These are phyloP conservation scores for Fonsecaea erecta DNA, from an alignment of 2,329 filamentous ascomycete species.

Conservation along the genomic window DNA sequence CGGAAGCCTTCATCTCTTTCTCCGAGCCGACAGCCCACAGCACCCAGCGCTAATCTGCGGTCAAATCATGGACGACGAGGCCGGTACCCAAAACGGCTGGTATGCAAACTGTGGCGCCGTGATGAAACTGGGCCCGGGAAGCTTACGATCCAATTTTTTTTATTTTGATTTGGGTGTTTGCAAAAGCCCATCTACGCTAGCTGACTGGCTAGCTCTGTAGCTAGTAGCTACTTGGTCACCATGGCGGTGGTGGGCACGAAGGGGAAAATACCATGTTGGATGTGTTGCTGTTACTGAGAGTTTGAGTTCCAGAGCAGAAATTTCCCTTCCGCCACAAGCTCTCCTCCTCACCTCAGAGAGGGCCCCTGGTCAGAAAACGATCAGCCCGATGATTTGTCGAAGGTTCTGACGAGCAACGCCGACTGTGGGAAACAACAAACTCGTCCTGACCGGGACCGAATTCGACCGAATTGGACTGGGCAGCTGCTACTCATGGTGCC, in stretches of 20 bases:
- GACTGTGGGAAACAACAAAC: neutral
- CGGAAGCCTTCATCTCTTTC: neutral
- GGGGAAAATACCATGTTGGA: neutral
- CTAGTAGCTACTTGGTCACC: too few relatives aligned
- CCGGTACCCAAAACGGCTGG: conserved; percentile 11
- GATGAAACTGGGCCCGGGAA: conserved; percentile 1
- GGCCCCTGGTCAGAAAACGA: neutral
- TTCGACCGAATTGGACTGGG: neutral
- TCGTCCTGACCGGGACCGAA: neutral
- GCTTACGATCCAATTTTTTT: neutral
- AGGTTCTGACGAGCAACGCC: neutral
- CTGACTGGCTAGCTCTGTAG: too few relatives aligned
- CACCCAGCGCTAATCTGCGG: neutral
- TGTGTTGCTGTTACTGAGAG: neutral
- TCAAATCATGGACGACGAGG: conserved; percentile 7
- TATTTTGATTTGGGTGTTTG: neutral
- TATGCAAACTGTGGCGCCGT: neutral
- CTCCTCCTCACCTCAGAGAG: too few relatives aligned
- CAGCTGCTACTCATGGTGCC: neutral
- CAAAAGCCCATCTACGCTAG: neutral
- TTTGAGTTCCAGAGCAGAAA: conserved; percentile 4
- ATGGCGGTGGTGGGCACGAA: neutral
- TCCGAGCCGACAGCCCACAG: neutral
- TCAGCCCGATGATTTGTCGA: neutral
- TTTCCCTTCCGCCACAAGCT: neutral